phyloP scores from a whole-genome alignment of 1,284 basidiomycete genomes.

The Ganoderma boninense region DNA sequence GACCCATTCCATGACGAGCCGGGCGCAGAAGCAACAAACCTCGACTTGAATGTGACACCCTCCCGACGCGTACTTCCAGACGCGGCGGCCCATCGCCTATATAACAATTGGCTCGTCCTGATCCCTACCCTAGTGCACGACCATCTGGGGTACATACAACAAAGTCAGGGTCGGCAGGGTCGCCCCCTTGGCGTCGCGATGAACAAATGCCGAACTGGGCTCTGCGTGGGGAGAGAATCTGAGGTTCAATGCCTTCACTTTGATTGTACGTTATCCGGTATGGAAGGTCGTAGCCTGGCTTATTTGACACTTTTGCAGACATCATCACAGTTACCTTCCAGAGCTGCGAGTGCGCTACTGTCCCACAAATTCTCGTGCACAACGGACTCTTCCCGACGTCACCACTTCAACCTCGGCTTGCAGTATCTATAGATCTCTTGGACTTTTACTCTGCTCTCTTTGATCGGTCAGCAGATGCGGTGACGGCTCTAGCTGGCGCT shows the following conservation, averaged over 20 bases:
- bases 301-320: no score
- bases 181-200: neutral
- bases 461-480: constrained; percentile 37
- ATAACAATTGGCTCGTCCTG: neutral
- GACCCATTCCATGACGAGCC: no score
- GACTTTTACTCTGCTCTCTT: constrained; percentile 37
- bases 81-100: no score
- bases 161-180: neutral
- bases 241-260: neutral
- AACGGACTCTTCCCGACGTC: constrained; percentile 25
- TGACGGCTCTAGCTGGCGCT: constrained; percentile 34
- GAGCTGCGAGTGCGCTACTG: constrained; percentile 5
- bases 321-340: neutral
- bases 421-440: constrained; percentile 30
- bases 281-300: no score
- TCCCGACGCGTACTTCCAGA: neutral
- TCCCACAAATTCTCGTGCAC: constrained; percentile 14
- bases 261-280: neutral
- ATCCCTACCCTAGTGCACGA: neutral
- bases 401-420: constrained; percentile 20
- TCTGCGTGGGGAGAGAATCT: neutral
- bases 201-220: neutral
- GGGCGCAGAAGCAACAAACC: neutral
- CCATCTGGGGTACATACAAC: neutral
- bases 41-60: neutral